Conservation (phyloP, 306 rosid species). For the Corylus americana region DNA sequence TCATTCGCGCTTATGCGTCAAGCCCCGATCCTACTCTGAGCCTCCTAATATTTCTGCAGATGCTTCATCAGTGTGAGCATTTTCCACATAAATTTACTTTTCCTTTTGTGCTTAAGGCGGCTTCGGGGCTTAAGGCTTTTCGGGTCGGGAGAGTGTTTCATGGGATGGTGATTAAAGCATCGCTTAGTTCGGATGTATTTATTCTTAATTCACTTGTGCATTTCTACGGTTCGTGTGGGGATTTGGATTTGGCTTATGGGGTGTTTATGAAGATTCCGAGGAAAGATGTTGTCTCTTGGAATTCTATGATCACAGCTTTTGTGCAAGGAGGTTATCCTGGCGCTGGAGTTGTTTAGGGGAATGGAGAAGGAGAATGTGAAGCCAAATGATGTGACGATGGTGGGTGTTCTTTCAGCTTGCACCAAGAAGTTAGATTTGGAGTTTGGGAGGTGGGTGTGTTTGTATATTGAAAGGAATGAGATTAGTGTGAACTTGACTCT, state of each 20-base stretch:
- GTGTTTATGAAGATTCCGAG: constrained; percentile 41
- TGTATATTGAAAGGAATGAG: constrained; percentile 41
- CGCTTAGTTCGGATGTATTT: constrained; percentile 45
- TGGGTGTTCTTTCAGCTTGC: constrained; percentile 59
- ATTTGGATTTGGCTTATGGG: constrained; percentile 44
- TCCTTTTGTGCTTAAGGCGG: constrained; percentile 65
- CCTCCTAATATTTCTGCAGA: constrained; percentile 32
- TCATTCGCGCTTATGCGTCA: constrained; percentile 65
- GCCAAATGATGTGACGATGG: constrained; percentile 63
- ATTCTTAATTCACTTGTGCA: constrained; percentile 57
- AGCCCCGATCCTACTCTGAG: constrained; percentile 50
- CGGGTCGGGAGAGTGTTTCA: constrained; percentile 49
- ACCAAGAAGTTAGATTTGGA: constrained; percentile 56
- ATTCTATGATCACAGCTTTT: constrained; percentile 54
- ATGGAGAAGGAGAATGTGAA: constrained; percentile 50
- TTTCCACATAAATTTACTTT: constrained; percentile 56
- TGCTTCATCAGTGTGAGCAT: constrained; percentile 44
- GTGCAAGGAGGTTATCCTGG: constrained; percentile 47
- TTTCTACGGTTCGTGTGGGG: constrained; percentile 55
- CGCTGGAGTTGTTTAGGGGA: constrained; percentile 46
- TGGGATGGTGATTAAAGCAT: constrained; percentile 57
- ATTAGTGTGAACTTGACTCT: constrained; percentile 47
- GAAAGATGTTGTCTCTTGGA: constrained; percentile 67
- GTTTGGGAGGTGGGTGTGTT: constrained; percentile 67
- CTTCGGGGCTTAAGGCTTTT: constrained; percentile 50